These are phyloP conservation scores for Aspergillus pseudoviridinutans DNA, from an alignment of 2,329 filamentous ascomycete genomes.

Conservation along the genomic window DNA sequence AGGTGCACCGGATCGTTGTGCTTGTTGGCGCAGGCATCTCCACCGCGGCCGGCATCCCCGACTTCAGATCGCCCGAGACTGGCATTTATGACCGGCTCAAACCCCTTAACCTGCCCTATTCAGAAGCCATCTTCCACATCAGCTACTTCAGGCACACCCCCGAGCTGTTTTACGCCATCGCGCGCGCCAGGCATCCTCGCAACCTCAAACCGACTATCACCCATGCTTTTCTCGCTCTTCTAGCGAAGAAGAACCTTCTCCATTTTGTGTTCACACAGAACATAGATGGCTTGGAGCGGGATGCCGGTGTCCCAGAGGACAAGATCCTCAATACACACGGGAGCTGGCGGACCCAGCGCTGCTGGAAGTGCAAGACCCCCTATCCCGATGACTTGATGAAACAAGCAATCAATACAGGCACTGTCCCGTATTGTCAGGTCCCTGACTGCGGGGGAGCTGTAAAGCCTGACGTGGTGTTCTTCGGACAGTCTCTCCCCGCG, in stretches of 20 bases:
- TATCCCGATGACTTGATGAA: slow-evolving; percentile 69
- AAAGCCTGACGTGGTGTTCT: slow-evolving; percentile 85
- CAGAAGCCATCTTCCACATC: slow-evolving; percentile 85
- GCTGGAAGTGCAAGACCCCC: slow-evolving; percentile 68
- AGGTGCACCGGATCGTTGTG: slow-evolving; percentile 17
- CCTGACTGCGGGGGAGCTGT: slow-evolving; percentile 65
- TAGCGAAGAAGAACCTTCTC: slow-evolving; percentile 69
- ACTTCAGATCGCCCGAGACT: slow-evolving; percentile 81
- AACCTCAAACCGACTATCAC: slow-evolving; percentile 76
- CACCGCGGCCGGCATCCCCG: slow-evolving; percentile 61
- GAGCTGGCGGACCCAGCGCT: slow-evolving; percentile 78
- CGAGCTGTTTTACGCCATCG: slow-evolving; percentile 78
- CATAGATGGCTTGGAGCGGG: slow-evolving; percentile 83
- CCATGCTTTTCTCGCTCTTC: slow-evolving; percentile 74
- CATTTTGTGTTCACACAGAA: slow-evolving; percentile 86
- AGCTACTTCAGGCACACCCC: slow-evolving; percentile 74
- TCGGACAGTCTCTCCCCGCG: slow-evolving; percentile 64
- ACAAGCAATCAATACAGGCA: slow-evolving; percentile 58
- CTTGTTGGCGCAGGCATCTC: slow-evolving; percentile 69
- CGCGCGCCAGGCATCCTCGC: slow-evolving; percentile 81
- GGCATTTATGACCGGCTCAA: slow-evolving; percentile 83
- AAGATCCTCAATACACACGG: slow-evolving; percentile 82
- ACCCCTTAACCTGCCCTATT: slow-evolving; percentile 71
- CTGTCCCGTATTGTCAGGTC: slow-evolving; percentile 62
- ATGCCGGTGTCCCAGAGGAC: slow-evolving; percentile 69